These are phyloP conservation scores for Acer saccharum DNA, from an alignment of 345 rosid species.

Conservation along the genomic window DNA sequence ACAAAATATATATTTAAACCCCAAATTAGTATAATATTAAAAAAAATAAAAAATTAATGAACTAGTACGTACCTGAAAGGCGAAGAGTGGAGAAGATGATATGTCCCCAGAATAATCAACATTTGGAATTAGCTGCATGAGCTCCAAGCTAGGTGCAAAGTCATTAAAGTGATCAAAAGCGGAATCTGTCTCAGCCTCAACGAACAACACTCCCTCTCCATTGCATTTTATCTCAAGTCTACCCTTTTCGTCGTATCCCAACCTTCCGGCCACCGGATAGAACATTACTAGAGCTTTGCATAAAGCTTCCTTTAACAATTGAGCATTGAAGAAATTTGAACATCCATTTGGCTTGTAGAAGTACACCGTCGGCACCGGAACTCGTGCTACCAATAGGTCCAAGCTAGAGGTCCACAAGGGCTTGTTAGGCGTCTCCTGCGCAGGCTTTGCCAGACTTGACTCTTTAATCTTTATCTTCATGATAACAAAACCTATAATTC, in stretches of 20 bases:
- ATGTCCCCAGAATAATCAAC: constrained; percentile 24
- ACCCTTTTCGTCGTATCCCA: constrained; percentile 27
- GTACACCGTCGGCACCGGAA: constrained; percentile 19
- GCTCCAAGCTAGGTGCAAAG: constrained; percentile 18
- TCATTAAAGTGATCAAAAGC: constrained; percentile 27
- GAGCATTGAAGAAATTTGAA: constrained; percentile 17
- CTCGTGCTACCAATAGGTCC: constrained; percentile 24
- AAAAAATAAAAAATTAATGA: too few species aligned
- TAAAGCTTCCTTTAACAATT: constrained; percentile 31
- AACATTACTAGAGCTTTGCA: constrained; percentile 35
- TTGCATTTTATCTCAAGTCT: constrained; percentile 38
- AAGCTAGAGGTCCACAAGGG: constrained; percentile 31
- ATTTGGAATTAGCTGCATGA: constrained; percentile 24
- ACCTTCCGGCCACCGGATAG: constrained; percentile 40
- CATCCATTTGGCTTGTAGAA: constrained; percentile 26
- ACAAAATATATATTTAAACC: too few species aligned
- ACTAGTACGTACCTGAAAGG: constrained; percentile 23
- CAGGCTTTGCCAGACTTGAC: constrained; percentile 23
- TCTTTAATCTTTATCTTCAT: constrained; percentile 14
- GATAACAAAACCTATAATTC: too few species aligned
- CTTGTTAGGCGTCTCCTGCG: constrained; percentile 24
- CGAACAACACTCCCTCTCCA: constrained; percentile 27
- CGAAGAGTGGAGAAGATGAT: constrained; percentile 30
- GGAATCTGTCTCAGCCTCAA: constrained; percentile 34
- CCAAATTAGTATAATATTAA: too few species aligned